Base-by-base conservation (phyloP, 192 early-diverging fungal genomes). In the Rhizoclosmatium globosum region DNA sequence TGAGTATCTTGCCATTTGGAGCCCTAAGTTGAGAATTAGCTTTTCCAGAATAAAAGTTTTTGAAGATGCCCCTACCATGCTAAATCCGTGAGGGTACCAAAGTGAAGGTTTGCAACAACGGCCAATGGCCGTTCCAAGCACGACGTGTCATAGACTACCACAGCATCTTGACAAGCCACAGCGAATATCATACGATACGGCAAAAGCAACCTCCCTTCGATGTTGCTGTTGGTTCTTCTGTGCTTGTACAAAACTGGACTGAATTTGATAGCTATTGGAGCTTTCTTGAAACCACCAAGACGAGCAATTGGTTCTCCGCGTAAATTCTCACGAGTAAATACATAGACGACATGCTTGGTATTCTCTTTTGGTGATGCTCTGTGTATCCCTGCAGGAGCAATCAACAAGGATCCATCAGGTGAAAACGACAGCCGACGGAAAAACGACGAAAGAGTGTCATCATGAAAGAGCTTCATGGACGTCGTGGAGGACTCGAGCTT, bases 381-480 rank as follows among this genome's bases (percentile, higher is more conserved):
- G 43, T 66, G 50, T 23, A 79, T 57, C 23, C 95, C 97, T 0
- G 94, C 92, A 13, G 97, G 95, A 0, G 94, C 88, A 6, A 96
- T 71, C 15, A 98, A 83, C 46, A 97, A 80, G 9, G 91, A 86
- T 7, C 97, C 97, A 80, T 98, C 97, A 9, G 96, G 94, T 21
- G 94, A 94, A 76, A 97, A 94, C 2, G 89, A 82, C 3, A 94
- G 91, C 70, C 97, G 84, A 61, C 97, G 84, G 82, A 98, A 98
- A 82, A 97, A 98, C 1, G 95, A 95, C 1, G 92, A 87, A 69
- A 98, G 79, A 64, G 90, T 95, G 82, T 98, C 97, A 84, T 96
- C 95, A 57, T 74, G 71, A 64, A 80, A 88, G 41, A 84, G 31
- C 13, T 68, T 64, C 38, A 45, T 47, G 1, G 61, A 43, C 61